These are phyloP conservation scores for Xylaria cubensis DNA, from an alignment of 495 filamentous ascomycete genomes.

Conservation along the genomic window DNA sequence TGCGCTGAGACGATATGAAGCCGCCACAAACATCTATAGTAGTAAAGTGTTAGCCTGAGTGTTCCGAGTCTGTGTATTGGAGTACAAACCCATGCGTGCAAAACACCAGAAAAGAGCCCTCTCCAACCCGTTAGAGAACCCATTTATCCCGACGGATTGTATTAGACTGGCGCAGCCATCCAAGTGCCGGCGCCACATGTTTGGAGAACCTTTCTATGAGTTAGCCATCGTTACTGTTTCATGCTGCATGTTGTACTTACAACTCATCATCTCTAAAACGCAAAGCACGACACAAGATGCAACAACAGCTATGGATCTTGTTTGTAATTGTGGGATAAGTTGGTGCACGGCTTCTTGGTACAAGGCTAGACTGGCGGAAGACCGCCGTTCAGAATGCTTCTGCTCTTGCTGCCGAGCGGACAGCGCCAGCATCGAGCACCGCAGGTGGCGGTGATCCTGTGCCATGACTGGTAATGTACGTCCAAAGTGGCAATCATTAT, in stretches of 20 bases:
- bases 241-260: not conserved
- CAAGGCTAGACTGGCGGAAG: slow-evolving; percentile 2
- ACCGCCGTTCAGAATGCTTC: not conserved
- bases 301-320: not conserved
- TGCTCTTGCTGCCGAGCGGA: slow-evolving; percentile 12
- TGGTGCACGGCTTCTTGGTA: slow-evolving; percentile 12
- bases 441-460: not conserved
- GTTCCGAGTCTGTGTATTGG: not conserved
- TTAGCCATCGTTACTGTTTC: not conserved
- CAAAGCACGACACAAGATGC: slow-evolving; percentile 9
- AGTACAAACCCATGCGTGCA: slow-evolving; percentile 6
- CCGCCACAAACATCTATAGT: slow-evolving; percentile 5
- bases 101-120: slow-evolving; percentile 16
- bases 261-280: slow-evolving; percentile 10
- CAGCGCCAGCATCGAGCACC: slow-evolving; percentile 3
- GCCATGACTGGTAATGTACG: slow-evolving; percentile 1
- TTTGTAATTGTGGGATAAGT: not conserved
- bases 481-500: slow-evolving; percentile 9
- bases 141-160: not conserved
- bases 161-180: slow-evolving; percentile 10
- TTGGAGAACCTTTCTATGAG: not conserved
- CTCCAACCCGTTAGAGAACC: not conserved
- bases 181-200: slow-evolving; percentile 11
- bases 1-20: not conserved
- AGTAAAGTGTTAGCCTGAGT: not conserved